A percentile compares a stretch with the other conserved stretches of the same genome.
Conservation (phyloP, 306 rosid species). For the Lathyrus oleraceus region DNA sequence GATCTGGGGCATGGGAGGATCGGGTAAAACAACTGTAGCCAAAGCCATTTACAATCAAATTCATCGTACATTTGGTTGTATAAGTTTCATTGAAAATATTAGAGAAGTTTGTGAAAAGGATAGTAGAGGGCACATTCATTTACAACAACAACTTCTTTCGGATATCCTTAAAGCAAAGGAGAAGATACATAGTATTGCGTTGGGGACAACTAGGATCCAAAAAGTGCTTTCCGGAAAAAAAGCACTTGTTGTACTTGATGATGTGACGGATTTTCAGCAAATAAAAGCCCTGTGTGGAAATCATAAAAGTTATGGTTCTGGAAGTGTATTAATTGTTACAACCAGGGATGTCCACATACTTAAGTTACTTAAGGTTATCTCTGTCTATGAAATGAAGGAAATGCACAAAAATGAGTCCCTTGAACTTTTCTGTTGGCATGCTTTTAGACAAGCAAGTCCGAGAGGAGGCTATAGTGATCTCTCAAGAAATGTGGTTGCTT, state of each 20-base stretch:
- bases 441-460: neutral
- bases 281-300: neutral
- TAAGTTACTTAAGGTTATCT: neutral
- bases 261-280: conserved; percentile 15
- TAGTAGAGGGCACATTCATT: neutral
- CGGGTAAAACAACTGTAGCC: conserved; percentile 25
- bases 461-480: neutral
- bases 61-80: neutral
- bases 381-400: conserved; percentile 2
- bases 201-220: conserved; percentile 1
- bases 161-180: conserved; percentile 3
- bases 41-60: conserved; percentile 29
- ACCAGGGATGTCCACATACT: conserved; percentile 36
- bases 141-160: conserved; percentile 28
- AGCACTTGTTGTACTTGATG: conserved; percentile 26
- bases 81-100: conserved; percentile 24
- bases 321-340: conserved; percentile 40
- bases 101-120: conserved; percentile 27
- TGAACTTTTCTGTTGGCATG: conserved; percentile 2
- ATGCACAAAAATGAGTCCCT: neutral
- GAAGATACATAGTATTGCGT: neutral
- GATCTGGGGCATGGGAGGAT: conserved; percentile 12
- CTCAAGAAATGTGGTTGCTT: neutral
- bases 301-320: conserved; percentile 17
- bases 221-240: neutral